phyloP scores from a whole-genome alignment of 1,284 basidiomycete species.

The Ceratobasidium sp. region DNA sequence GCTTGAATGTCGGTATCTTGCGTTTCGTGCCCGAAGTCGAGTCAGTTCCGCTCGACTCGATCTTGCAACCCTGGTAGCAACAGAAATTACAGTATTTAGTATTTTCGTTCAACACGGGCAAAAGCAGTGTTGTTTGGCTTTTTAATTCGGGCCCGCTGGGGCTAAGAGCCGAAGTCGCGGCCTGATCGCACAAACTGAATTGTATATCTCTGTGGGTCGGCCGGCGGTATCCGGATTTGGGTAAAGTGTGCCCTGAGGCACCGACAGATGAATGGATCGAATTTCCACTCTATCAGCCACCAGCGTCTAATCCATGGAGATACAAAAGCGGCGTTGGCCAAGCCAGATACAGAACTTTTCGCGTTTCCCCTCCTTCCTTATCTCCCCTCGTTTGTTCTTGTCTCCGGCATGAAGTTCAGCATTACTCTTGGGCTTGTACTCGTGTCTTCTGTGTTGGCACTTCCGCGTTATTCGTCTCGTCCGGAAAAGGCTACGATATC shows the following conservation, averaged over 20 bases:
- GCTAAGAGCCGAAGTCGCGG: not conserved
- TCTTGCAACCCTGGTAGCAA: not conserved
- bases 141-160: not conserved
- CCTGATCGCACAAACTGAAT: not conserved
- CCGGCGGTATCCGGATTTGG: constrained; percentile 2
- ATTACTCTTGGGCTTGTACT: not conserved
- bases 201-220: not conserved
- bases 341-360: not conserved
- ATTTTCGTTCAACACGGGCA: not conserved
- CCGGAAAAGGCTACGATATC: not conserved
- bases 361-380: not conserved
- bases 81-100: not conserved
- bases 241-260: not conserved
- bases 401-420: constrained; percentile 14
- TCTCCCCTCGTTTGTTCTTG: not conserved
- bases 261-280: too few species aligned
- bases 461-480: not conserved
- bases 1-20: not conserved
- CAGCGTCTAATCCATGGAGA: constrained; percentile 14
- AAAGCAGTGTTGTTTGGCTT: not conserved
- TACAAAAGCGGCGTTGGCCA: not conserved
- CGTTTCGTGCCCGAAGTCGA: not conserved
- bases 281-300: constrained; percentile 6
- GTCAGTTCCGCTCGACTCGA: not conserved
- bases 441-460: constrained; percentile 5